Percentiles rank a stretch among this genome's conserved stretches.
These are phyloP conservation scores for Ganoderma meredithae DNA, from an alignment of 1,284 basidiomycete species.

Conservation along the genomic window DNA sequence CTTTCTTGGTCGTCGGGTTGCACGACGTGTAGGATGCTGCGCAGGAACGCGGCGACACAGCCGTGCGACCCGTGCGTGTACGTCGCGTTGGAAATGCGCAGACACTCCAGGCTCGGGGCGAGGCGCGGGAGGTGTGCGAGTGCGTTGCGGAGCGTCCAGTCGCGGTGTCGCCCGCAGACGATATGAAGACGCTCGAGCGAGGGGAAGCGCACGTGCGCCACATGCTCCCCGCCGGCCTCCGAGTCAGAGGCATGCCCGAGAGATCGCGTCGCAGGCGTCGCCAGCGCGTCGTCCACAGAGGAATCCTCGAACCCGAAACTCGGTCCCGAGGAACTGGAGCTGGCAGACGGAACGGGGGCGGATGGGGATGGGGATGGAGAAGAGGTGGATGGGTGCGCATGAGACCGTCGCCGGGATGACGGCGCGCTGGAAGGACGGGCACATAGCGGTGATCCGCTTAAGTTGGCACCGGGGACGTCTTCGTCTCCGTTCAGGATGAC, in stretches of 20 bases:
- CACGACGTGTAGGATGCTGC: slow-evolving; percentile 19
- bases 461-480: not conserved
- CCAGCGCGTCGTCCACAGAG: not conserved
- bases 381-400: not conserved
- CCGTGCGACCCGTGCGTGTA: slow-evolving; percentile 28
- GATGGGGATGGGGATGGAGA: not conserved
- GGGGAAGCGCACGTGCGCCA: slow-evolving; percentile 22
- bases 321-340: not conserved
- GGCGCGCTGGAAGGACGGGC: not conserved
- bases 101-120: slow-evolving; percentile 27
- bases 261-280: slow-evolving; percentile 13
- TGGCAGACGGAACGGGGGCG: not conserved
- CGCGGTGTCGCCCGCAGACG: slow-evolving; percentile 30
- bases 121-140: slow-evolving; percentile 24
- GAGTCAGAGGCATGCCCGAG: not conserved
- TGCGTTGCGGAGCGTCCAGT: slow-evolving; percentile 26
- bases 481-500: slow-evolving; percentile 21
- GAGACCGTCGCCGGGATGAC: not conserved
- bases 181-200: slow-evolving; percentile 31
- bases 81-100: slow-evolving; percentile 31
- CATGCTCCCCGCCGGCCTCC: not conserved
- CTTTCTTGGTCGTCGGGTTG: not conserved
- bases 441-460: slow-evolving; percentile 3
- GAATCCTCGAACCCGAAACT: not conserved
- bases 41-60: slow-evolving; percentile 26